Base-by-base conservation (phyloP, 495 filamentous ascomycete genomes). In the Hypoxylon rickii region DNA sequence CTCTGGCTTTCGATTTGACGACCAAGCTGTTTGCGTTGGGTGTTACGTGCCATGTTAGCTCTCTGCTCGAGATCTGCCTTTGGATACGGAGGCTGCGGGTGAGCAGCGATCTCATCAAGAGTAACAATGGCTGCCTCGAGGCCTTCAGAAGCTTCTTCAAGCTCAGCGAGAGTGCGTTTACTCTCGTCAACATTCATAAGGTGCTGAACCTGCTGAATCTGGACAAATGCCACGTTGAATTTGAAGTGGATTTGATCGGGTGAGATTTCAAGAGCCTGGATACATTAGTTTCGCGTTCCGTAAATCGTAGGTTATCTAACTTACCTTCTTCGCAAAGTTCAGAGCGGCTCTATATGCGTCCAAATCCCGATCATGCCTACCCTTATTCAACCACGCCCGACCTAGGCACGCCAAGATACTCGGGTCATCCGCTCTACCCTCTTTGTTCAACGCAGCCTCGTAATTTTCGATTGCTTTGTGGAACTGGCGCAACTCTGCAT, bases 181-280 rank as follows among this genome's bases (percentile, higher is more conserved):
- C 79, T 79, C 53, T 96, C 87, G 19, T 79, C 76, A 15, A 96
- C 79, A 41, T 73, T 77, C 74, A 90, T 83, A n/a, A 96, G 82
- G 31, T 88, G 78, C 19, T 86, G 85, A 26, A 93, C 92, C 44
- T 97, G 83, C 68, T 96, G 91, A 55, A 96, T 91, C 66, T 97
- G 92, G 13, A 97, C 90, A 58, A 96, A 98, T 17, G 94, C 94
- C 12, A 98, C 89, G 68, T 98, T 98, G 82, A 98, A 98, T 67
- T 93, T 87, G 65, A 94, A 88, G 72, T 96, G 89, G 6, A 90
- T 77, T 62, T 95, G 89, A 15, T 92, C 89, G 1, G 91, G 89
- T 0, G 88, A 84, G 33, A 89, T 77, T 34, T 83, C 81, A 21
- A 92, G 82, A 15, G 92, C 91, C 77, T 92, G 43, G 13, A 45